These are phyloP conservation scores for Talaromyces rugulosus DNA, from an alignment of 2,329 filamentous ascomycete genomes.

Conservation along the genomic window DNA sequence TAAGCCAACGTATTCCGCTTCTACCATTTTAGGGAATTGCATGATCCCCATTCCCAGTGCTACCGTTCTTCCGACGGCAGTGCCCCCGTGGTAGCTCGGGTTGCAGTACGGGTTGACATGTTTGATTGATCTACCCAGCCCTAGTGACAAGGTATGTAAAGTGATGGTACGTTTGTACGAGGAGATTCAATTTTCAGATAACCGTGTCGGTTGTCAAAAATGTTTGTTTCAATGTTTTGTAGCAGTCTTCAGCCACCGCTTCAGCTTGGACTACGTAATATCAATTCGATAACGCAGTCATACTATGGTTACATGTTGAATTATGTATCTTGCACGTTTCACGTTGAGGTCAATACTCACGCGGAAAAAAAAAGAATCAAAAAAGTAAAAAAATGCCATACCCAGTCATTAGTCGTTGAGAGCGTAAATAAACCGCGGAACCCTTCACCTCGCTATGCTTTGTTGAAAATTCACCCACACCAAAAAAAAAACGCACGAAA, in stretches of 20 bases:
- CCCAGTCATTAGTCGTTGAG: background rate
- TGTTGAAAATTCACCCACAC: conserved; percentile 2
- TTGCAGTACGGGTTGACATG: too few relatives aligned
- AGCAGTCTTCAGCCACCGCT: background rate
- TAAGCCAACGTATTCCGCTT: background rate
- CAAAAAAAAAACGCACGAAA: background rate
- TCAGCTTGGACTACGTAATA: background rate
- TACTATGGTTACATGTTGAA: background rate
- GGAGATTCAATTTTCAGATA: too few relatives aligned
- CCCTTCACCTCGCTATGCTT: background rate
- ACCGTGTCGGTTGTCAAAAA: background rate
- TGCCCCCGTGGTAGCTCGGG: too few relatives aligned
- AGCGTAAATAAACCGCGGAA: background rate
- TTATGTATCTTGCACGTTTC: background rate
- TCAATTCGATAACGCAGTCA: background rate
- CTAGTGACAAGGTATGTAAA: too few relatives aligned
- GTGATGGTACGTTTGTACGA: too few relatives aligned
- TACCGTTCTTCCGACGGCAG: background rate
- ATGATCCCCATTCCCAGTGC: background rate
- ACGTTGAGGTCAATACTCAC: background rate
- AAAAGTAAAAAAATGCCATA: background rate
- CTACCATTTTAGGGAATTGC: background rate
- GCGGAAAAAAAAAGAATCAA: background rate
- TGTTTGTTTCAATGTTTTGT: background rate
- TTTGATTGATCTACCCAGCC: too few relatives aligned